These are phyloP conservation scores for Lactarius psammicola DNA, from an alignment of 768 basidiomycete species.

Conservation along the genomic window DNA sequence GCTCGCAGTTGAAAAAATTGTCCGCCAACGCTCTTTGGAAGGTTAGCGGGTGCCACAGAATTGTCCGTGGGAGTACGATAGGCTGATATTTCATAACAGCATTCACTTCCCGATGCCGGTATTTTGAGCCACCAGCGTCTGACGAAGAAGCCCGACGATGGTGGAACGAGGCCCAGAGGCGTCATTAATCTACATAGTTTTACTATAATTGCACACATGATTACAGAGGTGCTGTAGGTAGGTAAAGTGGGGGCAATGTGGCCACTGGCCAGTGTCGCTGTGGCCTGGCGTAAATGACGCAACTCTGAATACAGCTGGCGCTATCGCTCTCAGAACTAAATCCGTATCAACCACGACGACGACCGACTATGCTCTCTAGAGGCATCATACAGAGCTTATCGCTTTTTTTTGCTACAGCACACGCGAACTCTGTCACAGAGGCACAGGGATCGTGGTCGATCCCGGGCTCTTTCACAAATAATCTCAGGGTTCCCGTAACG, in stretches of 20 bases:
- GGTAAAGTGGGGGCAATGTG: neutral
- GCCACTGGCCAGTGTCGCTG: neutral
- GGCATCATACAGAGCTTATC: neutral
- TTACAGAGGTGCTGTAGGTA: neutral
- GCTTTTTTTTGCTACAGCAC: neutral
- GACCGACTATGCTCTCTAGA: neutral
- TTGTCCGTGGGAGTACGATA: slow-evolving; percentile 7
- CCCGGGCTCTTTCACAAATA: neutral
- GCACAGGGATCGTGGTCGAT: slow-evolving; percentile 20
- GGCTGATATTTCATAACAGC: slow-evolving; percentile 43
- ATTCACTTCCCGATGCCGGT: slow-evolving; percentile 75
- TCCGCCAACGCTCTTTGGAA: slow-evolving; percentile 66
- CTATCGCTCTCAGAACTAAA: neutral
- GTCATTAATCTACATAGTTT: slow-evolving; percentile 16
- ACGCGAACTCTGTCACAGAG: neutral
- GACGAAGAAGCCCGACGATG: slow-evolving; percentile 56
- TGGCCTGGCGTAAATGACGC: slow-evolving; percentile 17
- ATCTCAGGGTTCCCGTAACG: slow-evolving; percentile 48
- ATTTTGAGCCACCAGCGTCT: slow-evolving; percentile 64
- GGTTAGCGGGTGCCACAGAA: slow-evolving; percentile 44
- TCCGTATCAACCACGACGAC: neutral
- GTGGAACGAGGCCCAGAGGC: slow-evolving; percentile 46
- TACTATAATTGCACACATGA: neutral
- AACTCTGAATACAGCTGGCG: neutral
- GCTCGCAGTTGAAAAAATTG: slow-evolving; percentile 66